Percentiles rank a stretch among this genome's conserved stretches.
Evolutionary conservation across 495 filamentous ascomycete genomes (phyloP).

Genomic region (Podospora comata): DNA sequence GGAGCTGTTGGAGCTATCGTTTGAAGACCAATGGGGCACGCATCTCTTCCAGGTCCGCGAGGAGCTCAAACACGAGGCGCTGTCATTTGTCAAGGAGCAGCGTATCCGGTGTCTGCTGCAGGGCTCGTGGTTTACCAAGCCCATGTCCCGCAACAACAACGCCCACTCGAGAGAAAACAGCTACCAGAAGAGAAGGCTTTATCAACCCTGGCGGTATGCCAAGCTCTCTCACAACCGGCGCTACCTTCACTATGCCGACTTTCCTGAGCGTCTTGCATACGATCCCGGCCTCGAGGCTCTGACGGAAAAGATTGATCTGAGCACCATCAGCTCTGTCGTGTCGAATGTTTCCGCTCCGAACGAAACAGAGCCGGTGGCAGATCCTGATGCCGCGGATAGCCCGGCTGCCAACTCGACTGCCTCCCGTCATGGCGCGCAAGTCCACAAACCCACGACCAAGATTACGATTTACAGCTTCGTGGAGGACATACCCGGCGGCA

Average conservation of each 20-base stretch:
- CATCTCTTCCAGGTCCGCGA: slow-evolving; percentile 89
- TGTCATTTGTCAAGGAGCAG: slow-evolving; percentile 96
- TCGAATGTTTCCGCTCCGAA: slow-evolving; percentile 74
- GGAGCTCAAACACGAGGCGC: slow-evolving; percentile 83
- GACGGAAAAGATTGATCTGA: slow-evolving; percentile 81
- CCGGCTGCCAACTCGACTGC: slow-evolving; percentile 39
- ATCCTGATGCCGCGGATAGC: slow-evolving; percentile 16
- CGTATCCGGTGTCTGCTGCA: slow-evolving; percentile 86
- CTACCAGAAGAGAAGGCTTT: slow-evolving; percentile 36
- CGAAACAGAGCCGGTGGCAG: slow-evolving; percentile 49
- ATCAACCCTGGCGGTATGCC: slow-evolving; percentile 69
- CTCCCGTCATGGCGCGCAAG: slow-evolving; percentile 24
- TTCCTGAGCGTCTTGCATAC: slow-evolving; percentile 58
- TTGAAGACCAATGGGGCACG: slow-evolving; percentile 91
- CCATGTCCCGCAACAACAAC: slow-evolving; percentile 36
- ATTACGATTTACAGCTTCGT: slow-evolving; percentile 85
- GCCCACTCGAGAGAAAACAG: slow-evolving; percentile 30
- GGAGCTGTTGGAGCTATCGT: slow-evolving; percentile 84
- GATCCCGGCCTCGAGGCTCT: slow-evolving; percentile 73
- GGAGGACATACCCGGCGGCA: slow-evolving; percentile 19
- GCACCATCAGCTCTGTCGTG: slow-evolving; percentile 85
- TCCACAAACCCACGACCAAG: slow-evolving; percentile 62
- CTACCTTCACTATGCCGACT: slow-evolving; percentile 89
- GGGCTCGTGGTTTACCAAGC: slow-evolving; percentile 85
- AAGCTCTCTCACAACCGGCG: slow-evolving; percentile 88